Evolutionary conservation across 305 asterid genomes (phyloP), one percentile per base, ranked within the genome.

Genomic region (Fraxinus floribunda): DNA sequence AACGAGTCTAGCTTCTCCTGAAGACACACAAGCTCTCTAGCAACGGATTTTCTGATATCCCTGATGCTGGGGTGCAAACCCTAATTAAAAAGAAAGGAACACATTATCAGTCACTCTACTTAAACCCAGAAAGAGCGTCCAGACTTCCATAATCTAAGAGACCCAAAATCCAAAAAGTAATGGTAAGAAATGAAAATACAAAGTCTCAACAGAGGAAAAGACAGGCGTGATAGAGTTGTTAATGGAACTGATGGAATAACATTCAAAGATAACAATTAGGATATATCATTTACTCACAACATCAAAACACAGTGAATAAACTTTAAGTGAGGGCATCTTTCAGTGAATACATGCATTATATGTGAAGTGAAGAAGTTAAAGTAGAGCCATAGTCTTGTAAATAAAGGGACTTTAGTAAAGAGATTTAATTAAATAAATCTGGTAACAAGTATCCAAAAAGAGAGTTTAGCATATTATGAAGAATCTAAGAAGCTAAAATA

Each of bases 1-100:
- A 89, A 32, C 1, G 82, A 26, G 78, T 93, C 97, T 7, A 94
- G 90, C 71, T 88, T 84, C 88, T 92, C 98, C 85, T 94, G 97
- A 64, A 94, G 90, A 82, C 76, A 74, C 55, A 93, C 97, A 36
- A 93, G 97, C 77, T 93, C 93, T 79, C 86, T 92, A 9, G 89
- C 95, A 76, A 89, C 89, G 3, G 91, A 90, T 86, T 92, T 94
- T 81, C 97, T 85, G 22, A 84, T 76, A 26, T 89, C 97, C 82
- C 93, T 89, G 35, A 89, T 79, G 84, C 88, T 88, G 2, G 95
- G 93, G 78, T 86, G 91, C 86, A 92, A 75, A 35, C 95, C 98
- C 98, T 94, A 85, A 26, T 7, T 73, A 22, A 60, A 15, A 62
- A 46, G 49, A 39, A 76, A 74, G 64, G 52, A 34, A 73, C 29